Base-by-base conservation (phyloP, 2,329 filamentous ascomycete genomes). In the Phaeosphaeriaceae sp. region DNA sequence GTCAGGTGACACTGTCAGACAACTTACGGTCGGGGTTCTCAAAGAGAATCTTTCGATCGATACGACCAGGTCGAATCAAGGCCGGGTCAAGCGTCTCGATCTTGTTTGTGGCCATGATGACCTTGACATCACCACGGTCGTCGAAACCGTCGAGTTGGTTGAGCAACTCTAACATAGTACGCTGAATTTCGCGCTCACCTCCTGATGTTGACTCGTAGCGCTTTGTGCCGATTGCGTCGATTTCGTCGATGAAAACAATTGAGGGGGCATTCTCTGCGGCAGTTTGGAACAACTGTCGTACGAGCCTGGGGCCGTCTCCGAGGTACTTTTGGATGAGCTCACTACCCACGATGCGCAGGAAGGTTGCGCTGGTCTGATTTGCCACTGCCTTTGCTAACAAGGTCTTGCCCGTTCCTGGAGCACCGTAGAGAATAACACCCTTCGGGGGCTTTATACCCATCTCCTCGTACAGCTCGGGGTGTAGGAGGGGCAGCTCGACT, bases 361-460 rank as follows among this genome's bases (percentile, higher is more conserved):
- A 99, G 2, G 94, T 97, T 34, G 94, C 94, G 54, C 92, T 97
- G n/a, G 94, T 97, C 74, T 97, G 93, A 73, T 99, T 97, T 61
- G 94, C 94, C 41, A 99, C 94, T 8, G 94, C 94, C 80, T 97
- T 97, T 54, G 94, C 94, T 49, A 99, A 81, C 3, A 97, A 81
- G 4, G 92, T 97, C 80, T 97, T 99, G 76, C 94, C 94, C 7
- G 94, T 99, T 75, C 94, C 94, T 0, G 94, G 94, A 4, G 91
- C 92, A 78, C 94, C 94, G 74, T 99, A 99, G 20, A 99, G 87
- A 68, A 99, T 99, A 65, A 99, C 94, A 83, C 94, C 94, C 83
- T 99, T 99, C 53, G 94, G 94, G 4, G 94, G 94, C 77, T 99
- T 99, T 83, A 99, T 97, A 70, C 94, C 94, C 94, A 99, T 99